Conservation (phyloP, 2,329 filamentous ascomycete species). For the Fusarium nygamai region DNA sequence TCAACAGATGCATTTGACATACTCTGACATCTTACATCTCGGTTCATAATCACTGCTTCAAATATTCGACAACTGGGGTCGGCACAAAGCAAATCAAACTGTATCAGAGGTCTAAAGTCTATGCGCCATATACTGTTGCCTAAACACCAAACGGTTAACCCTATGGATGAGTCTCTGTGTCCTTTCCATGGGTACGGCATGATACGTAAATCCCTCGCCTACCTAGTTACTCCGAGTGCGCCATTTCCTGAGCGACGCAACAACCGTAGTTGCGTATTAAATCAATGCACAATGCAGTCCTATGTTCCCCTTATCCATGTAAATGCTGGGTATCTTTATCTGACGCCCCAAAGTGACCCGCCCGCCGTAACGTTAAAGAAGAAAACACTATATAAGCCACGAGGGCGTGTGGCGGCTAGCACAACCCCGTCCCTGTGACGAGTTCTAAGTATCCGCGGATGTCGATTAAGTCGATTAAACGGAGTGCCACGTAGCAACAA, state of each 20-base stretch:
- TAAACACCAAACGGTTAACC: constrained; percentile 7
- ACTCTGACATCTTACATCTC: background rate
- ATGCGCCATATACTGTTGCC: constrained; percentile 16
- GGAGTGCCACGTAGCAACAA: constrained; percentile 1
- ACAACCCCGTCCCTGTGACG: background rate
- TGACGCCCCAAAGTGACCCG: constrained; percentile 25
- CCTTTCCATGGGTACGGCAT: background rate
- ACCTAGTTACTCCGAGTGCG: constrained; percentile 36
- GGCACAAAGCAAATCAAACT: background rate
- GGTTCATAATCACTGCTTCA: background rate
- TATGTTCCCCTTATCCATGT: constrained; percentile 38
- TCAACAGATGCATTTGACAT: background rate
- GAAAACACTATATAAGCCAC: constrained; percentile 14
- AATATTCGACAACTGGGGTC: background rate
- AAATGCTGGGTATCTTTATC: constrained; percentile 43
- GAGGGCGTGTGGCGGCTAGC: background rate
- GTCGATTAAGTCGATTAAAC: background rate
- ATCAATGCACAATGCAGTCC: constrained; percentile 31
- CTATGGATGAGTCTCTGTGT: background rate
- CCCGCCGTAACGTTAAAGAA: constrained; percentile 10
- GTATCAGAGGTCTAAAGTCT: constrained; percentile 19
- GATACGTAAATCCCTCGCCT: constrained; percentile 7
- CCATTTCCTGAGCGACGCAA: constrained; percentile 23
- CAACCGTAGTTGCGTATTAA: constrained; percentile 19
- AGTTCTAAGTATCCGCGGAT: background rate